Base-by-base conservation (phyloP, 805 yeast genomes). In the Maudiozyma saulgeensis region DNA sequence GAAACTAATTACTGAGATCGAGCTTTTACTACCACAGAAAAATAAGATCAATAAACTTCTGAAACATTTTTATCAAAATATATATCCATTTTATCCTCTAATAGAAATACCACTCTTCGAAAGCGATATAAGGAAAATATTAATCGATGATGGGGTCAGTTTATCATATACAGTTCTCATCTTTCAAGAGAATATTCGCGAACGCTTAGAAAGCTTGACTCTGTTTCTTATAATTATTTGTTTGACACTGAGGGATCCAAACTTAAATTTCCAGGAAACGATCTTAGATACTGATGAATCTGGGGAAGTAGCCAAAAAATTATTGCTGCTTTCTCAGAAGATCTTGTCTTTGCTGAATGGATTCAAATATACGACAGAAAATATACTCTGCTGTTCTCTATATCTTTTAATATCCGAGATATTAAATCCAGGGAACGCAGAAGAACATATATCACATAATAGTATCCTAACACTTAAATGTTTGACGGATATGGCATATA, bases 141-240 rank as follows among this genome's bases (percentile, higher is more conserved):
- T 47, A 21, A 19, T 42, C 3, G n/a, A 37, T 15, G 35, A 34
- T 15, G 28, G 41, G 15, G n/a, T 9, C n/a, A 35, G 31, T 34
- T 21, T 13, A 15, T 31, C 43, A 13, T 53, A 45, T 28, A 48
- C 45, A 39, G 37, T 55, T 2, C 43, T 49, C 41, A 44, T 50
- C 5, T 48, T 42, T n/a, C 45, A 45, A 38, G 45, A 52, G 44
- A 49, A 53, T 32, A 45, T 52, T 15, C 48, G 58, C 18, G 45
- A 44, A 11, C 51, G 49, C 18, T 26, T 55, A 21, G 56, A 55
- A 45, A 53, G 50, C 2, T 41, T 55, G 16, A 42, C 49, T 2
- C 28, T 53, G 19, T 48, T 55, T 32, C 23, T 49, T 13, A 19
- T 51, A 34, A 46, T 52, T 28, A 19, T 50, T 19, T 49, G 53